Base-by-base conservation (phyloP, 106 monocot genomes). In the Alisma plantagoaquatica region DNA sequence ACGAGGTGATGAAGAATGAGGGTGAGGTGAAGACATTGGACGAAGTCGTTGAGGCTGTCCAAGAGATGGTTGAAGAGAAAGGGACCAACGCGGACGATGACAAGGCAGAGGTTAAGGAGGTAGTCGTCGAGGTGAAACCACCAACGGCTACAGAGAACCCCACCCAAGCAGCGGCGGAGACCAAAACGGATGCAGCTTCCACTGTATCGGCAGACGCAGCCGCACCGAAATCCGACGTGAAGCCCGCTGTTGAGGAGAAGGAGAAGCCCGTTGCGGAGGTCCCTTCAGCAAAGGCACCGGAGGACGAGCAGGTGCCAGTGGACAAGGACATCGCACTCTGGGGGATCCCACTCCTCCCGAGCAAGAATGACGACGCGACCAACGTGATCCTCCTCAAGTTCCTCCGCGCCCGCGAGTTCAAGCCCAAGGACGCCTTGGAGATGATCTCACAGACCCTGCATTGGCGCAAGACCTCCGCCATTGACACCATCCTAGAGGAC, bases 391-490 rank as follows among this genome's bases (percentile, higher is more conserved):
- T 89, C 25, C 76, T 89, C 31, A 89, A 89, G 53, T 89, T 89
- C 83, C 79, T 89, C 41, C 75, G 83, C n/a, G 83, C 89, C 1
- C 70, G 83, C 14, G 83, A 89, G 19, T 89, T 83, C 73, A 83
- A 68, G 54, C 68, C 56, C 31, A 74, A 77, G 47, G 89, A 73
- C 2, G 70, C 89, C 12, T 72, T 76, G 41, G 79, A 79, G 48
- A 83, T 89, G 89, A 59, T 89, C 27, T 58, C 54, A 53, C 68
- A 54, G 25, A 73, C 79, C 6, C 76, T 89, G 7, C 54, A 29
- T 23, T 89, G 89, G 89, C 50, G 83, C 42, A 79, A 68, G 58
- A 69, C 72, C 2, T 46, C 49, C 19, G 48, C 45, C 1, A 69
- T 77, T 49, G 79, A 80, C 28, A 52, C 73, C 4, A 54, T 79